phyloP scores from a whole-genome alignment of 2,329 filamentous ascomycete species.

The Westerdykella sp. region DNA sequence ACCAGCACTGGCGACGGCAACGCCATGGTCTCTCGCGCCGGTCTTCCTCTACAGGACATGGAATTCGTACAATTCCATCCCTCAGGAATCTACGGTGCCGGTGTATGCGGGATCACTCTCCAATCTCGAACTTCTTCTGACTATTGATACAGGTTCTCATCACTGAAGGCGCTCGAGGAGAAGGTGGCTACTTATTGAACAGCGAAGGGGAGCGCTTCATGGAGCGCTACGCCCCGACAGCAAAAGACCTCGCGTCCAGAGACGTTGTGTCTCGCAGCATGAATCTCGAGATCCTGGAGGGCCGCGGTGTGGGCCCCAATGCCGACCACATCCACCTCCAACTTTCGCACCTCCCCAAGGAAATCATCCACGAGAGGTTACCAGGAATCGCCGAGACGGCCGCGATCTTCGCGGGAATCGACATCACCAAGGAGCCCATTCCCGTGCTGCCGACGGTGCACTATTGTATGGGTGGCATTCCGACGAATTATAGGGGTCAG shows the following conservation, averaged over 20 bases:
- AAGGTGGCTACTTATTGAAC: conserved; percentile 48
- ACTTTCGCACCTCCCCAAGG: conserved; percentile 43
- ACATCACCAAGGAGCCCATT: conserved; percentile 46
- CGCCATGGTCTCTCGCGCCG: conserved; percentile 46
- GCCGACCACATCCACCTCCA: conserved; percentile 47
- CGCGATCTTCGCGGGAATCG: conserved; percentile 45
- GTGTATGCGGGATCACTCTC: conserved; percentile 21
- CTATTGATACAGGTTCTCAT: conserved; percentile 33
- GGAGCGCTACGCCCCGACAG: conserved; percentile 48
- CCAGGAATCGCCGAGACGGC: conserved; percentile 49
- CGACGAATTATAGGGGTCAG: conserved; percentile 46
- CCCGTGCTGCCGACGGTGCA: conserved; percentile 48
- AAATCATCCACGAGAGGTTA: conserved; percentile 44
- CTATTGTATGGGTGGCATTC: conserved; percentile 49
- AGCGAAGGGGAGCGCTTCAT: conserved; percentile 46
- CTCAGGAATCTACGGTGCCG: conserved; percentile 47
- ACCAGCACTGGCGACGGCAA: conserved; percentile 48
- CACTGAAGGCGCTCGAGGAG: conserved; percentile 46
- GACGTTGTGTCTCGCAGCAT: conserved; percentile 46
- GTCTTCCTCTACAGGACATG: conserved; percentile 46
- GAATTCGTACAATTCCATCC: conserved; percentile 50
- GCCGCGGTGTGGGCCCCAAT: conserved; percentile 41
- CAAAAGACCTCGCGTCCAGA: conserved; percentile 45
- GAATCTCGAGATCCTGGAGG: conserved; percentile 46
- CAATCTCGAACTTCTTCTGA: background rate